A percentile compares a stretch with the other conserved stretches of the same genome.
Evolutionary conservation across 169 alveolate genomes (phyloP).

Genomic region (Theileria equi): DNA sequence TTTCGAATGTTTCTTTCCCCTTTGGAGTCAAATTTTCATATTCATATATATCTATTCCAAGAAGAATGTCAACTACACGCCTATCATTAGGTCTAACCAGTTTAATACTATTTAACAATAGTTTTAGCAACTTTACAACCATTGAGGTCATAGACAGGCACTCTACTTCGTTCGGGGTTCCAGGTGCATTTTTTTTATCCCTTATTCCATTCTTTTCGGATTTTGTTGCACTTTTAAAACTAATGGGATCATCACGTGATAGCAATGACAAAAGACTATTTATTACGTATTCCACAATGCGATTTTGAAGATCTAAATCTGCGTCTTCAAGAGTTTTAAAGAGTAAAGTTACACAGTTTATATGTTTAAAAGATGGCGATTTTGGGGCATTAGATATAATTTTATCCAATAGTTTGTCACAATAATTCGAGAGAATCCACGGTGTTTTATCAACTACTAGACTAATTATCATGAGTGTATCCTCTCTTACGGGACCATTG

Average conservation of each 20-base stretch:
- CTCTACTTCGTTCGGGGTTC: slow-evolving; percentile 5
- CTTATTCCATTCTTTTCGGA: not conserved
- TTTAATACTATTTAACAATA: not conserved
- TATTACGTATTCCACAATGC: slow-evolving; percentile 23
- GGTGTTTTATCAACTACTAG: slow-evolving; percentile 17
- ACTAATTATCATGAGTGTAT: slow-evolving; percentile 11
- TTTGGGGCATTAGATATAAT: slow-evolving; percentile 31
- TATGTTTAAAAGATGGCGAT: slow-evolving; percentile 16
- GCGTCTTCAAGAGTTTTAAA: not conserved
- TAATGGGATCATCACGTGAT: not conserved
- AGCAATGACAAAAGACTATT: not conserved
- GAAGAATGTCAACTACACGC: slow-evolving; percentile 4
- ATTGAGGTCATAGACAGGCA: slow-evolving; percentile 44
- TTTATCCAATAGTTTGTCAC: slow-evolving; percentile 1
- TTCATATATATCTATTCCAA: slow-evolving; percentile 18
- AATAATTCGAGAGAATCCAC: slow-evolving; percentile 6
- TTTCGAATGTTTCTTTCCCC: slow-evolving; percentile 48
- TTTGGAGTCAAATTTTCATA: slow-evolving; percentile 43
- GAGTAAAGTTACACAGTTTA: slow-evolving; percentile 38
- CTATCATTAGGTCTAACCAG: slow-evolving; percentile 9
- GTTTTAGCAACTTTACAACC: slow-evolving; percentile 36
- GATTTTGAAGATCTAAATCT: not conserved
- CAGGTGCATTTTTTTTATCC: not conserved
- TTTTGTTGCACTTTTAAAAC: not conserved
- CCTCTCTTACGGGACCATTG: slow-evolving; percentile 9